phyloP scores from a whole-genome alignment of 83 land plant species.

The Diphasiastrum complanatum region DNA sequence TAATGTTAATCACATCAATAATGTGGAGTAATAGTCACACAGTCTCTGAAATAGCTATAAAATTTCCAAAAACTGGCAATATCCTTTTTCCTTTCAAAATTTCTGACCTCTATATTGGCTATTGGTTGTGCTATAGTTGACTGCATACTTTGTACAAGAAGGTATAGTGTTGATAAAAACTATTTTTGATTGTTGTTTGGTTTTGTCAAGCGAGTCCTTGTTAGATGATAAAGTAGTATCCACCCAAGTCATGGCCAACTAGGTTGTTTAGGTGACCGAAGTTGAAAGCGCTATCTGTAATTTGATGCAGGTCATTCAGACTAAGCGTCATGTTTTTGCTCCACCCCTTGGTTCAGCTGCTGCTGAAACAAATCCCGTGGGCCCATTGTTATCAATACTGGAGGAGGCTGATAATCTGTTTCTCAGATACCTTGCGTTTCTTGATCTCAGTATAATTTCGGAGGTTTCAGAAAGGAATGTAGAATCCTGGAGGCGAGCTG shows the following conservation, averaged over 20 bases:
- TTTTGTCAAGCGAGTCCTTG: no score
- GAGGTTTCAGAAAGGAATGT: constrained; percentile 74
- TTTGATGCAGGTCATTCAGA: constrained; percentile 64
- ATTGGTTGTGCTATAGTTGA: neutral
- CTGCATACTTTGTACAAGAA: no score
- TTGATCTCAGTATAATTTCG: constrained; percentile 58
- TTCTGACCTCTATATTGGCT: neutral
- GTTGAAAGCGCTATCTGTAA: neutral
- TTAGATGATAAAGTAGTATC: no score
- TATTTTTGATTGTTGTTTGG: no score
- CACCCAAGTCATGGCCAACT: no score
- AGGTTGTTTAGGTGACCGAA: neutral
- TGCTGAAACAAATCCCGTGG: constrained; percentile 86
- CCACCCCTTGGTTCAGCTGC: constrained; percentile 92
- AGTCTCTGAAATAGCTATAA: no score
- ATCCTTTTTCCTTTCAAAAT: no score
- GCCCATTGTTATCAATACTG: constrained; percentile 50
- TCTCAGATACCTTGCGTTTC: constrained; percentile 70
- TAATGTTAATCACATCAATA: neutral
- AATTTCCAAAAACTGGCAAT: no score
- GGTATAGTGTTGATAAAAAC: no score
- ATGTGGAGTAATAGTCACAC: neutral
- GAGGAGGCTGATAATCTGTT: constrained; percentile 64
- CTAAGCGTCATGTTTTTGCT: constrained; percentile 77
- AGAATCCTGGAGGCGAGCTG: constrained; percentile 91